These are phyloP conservation scores for Aspergillus pseudoterreus DNA, from an alignment of 2,329 filamentous ascomycete species.

Conservation along the genomic window DNA sequence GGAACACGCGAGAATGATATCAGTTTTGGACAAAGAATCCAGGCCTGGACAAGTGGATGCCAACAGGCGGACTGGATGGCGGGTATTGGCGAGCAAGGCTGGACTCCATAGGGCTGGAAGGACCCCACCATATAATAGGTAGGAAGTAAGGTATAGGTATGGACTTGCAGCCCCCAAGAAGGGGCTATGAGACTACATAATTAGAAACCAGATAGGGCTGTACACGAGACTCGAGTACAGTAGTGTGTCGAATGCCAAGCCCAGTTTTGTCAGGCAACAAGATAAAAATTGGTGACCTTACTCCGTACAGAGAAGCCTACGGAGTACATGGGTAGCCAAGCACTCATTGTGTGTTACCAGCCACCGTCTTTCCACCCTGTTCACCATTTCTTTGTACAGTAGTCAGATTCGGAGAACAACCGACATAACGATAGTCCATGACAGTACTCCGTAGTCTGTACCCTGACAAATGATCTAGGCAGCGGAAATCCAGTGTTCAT, in stretches of 20 bases:
- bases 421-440: not conserved
- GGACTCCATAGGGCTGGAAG: not conserved
- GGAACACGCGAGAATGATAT: conserved; percentile 1
- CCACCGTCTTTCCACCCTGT: not conserved
- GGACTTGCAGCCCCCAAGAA: not conserved
- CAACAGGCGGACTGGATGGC: not conserved
- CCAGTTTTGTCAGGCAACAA: conserved; percentile 9
- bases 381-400: too few species aligned
- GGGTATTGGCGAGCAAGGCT: not conserved
- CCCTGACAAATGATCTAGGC: conserved; percentile 8
- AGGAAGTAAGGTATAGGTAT: too few species aligned
- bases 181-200: not conserved
- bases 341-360: not conserved
- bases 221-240: not conserved
- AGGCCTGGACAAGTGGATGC: conserved; percentile 1
- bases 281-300: conserved; percentile 1
- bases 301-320: not conserved
- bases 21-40: not conserved
- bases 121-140: not conserved
- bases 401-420: too few species aligned
- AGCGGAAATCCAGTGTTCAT: conserved; percentile 9
- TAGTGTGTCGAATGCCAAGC: conserved; percentile 4
- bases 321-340: too few species aligned
- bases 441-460: not conserved
- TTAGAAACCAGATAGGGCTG: not conserved